Conservation (phyloP, 768 basidiomycete genomes). For the Hericium rajendrae region DNA sequence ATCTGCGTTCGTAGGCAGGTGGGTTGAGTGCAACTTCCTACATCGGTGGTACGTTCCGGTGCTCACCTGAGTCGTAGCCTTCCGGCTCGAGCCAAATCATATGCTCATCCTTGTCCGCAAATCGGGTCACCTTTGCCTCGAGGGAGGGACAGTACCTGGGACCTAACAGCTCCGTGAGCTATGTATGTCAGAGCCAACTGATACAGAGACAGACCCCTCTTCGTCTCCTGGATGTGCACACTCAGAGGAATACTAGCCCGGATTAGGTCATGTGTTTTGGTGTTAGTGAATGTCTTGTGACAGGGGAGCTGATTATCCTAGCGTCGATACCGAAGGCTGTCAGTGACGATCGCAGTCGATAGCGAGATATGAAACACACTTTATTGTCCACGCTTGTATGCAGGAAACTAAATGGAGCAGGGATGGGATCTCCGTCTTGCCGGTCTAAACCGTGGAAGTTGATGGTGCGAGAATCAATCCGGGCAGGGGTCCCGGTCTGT, state of each 20-base stretch:
- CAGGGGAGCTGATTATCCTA: constrained; percentile 70
- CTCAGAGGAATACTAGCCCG: constrained; percentile 67
- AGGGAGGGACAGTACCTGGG: constrained; percentile 89
- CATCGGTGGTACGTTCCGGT: background rate
- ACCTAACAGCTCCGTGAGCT: constrained; percentile 31
- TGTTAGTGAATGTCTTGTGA: constrained; percentile 65
- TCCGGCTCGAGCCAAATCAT: constrained; percentile 88
- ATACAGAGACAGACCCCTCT: constrained; percentile 45
- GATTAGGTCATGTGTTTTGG: constrained; percentile 65
- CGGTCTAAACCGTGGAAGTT: constrained; percentile 49
- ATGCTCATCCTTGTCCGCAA: constrained; percentile 61
- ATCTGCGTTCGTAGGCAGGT: constrained; percentile 31
- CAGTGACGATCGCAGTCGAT: background rate
- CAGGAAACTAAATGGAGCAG: constrained; percentile 71
- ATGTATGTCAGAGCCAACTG: background rate
- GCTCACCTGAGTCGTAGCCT: constrained; percentile 74
- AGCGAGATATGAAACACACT: constrained; percentile 27
- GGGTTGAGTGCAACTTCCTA: background rate
- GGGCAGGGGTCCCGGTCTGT: constrained; percentile 82
- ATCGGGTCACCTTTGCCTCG: constrained; percentile 78
- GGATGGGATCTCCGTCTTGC: constrained; percentile 59
- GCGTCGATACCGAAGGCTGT: background rate
- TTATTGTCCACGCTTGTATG: constrained; percentile 61
- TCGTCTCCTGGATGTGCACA: constrained; percentile 82
- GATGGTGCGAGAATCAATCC: constrained; percentile 62